A percentile compares a stretch with the other conserved stretches of the same genome.
Conservation (phyloP, 768 basidiomycete genomes). For the Mycena capillaripes region DNA sequence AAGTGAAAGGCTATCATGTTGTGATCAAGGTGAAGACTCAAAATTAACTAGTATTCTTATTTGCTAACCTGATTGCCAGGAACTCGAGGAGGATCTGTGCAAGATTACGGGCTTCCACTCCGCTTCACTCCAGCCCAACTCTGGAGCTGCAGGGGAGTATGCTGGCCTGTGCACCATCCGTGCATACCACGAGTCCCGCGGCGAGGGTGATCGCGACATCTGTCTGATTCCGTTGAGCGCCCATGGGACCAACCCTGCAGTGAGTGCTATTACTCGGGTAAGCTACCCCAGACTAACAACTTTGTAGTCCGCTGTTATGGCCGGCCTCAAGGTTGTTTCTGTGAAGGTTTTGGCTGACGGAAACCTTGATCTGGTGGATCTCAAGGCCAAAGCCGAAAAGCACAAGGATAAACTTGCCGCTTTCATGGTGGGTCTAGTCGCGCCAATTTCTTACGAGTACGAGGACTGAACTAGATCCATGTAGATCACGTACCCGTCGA, state of each 20-base stretch:
- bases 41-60: slow-evolving; percentile 9
- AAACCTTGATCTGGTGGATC: slow-evolving; percentile 89
- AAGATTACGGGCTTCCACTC: slow-evolving; percentile 97
- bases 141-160: slow-evolving; percentile 98
- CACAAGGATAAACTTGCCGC: slow-evolving; percentile 94
- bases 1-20: slow-evolving; percentile 88
- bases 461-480: slow-evolving; percentile 14
- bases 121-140: slow-evolving; percentile 98
- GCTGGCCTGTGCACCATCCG: slow-evolving; percentile 95
- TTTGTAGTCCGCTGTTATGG: slow-evolving; percentile 94
- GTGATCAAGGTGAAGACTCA: slow-evolving; percentile 85
- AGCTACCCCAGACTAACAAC: slow-evolving; percentile 32
- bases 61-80: slow-evolving; percentile 58
- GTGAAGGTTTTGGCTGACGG: slow-evolving; percentile 92
- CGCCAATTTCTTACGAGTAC: background rate
- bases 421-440: slow-evolving; percentile 80
- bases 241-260: slow-evolving; percentile 98
- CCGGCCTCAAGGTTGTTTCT: slow-evolving; percentile 96
- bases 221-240: slow-evolving; percentile 96
- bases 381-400: slow-evolving; percentile 88
- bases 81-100: slow-evolving; percentile 92
- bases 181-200: slow-evolving; percentile 93
- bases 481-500: slow-evolving; percentile 96
- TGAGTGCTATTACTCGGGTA: slow-evolving; percentile 44
- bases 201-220: slow-evolving; percentile 88